phyloP scores from a whole-genome alignment of 257 asterid genomes.

The Solanum piurae region DNA sequence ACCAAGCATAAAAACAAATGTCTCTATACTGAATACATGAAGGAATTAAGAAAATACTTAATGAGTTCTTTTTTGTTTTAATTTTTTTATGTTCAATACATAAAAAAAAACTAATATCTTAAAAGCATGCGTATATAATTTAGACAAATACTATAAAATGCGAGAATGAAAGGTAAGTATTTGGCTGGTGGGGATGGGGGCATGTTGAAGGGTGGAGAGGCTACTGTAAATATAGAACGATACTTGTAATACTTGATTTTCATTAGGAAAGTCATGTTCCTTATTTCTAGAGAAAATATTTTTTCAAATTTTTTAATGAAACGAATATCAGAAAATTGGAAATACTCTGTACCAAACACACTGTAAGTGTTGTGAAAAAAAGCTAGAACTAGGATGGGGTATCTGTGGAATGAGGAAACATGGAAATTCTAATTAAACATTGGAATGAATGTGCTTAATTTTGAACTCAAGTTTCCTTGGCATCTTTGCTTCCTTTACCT shows the following conservation, averaged over 20 bases:
- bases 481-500: background rate
- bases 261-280: too few species aligned
- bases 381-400: background rate
- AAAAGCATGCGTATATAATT: too few species aligned
- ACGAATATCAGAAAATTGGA: fast-evolving
- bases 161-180: too few species aligned
- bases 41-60: too few species aligned
- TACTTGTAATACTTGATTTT: background rate
- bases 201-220: too few species aligned
- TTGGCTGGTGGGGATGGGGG: too few species aligned
- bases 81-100: too few species aligned
- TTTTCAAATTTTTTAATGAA: too few species aligned
- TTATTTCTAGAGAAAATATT: too few species aligned
- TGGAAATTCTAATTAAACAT: background rate
- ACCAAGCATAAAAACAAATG: background rate
- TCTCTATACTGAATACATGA: background rate
- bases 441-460: background rate
- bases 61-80: too few species aligned
- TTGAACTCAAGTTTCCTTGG: background rate
- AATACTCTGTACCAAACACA: background rate
- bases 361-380: background rate
- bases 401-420: background rate
- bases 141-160: too few species aligned
- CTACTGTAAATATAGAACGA: fast-evolving
- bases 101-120: too few species aligned